Conservation (phyloP, 257 asterid species). For the Solanum gracilifrons region DNA sequence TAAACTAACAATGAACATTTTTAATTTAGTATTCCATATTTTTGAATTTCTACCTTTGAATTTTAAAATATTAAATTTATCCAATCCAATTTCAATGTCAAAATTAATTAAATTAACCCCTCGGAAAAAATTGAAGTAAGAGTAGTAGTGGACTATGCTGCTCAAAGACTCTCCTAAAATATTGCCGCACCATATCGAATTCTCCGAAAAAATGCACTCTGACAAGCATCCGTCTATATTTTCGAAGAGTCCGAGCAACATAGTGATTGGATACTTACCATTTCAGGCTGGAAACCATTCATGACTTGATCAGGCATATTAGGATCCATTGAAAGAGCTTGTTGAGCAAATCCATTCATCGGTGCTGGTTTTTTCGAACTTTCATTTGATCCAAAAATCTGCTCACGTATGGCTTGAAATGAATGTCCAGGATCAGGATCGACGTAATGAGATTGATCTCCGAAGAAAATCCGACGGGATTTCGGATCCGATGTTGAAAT, state of each 20-base stretch:
- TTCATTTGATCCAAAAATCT: constrained; percentile 59
- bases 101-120: no score
- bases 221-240: no score
- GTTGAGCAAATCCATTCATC: constrained; percentile 87
- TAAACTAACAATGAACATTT: neutral
- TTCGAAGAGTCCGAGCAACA: neutral
- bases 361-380: constrained; percentile 36
- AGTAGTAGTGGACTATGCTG: no score
- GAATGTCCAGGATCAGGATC: constrained; percentile 98
- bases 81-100: no score
- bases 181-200: no score
- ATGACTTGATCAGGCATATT: constrained; percentile 60
- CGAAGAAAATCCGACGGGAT: constrained; percentile 34
- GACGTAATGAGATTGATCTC: constrained; percentile 48
- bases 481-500: constrained; percentile 37
- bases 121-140: neutral
- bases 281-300: constrained; percentile 76
- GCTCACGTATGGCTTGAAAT: constrained; percentile 77
- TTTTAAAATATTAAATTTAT: no score
- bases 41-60: neutral
- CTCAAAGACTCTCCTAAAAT: neutral
- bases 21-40: neutral
- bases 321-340: constrained; percentile 60
- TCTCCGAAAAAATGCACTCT: no score
- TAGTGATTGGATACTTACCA: constrained; percentile 16